Conservation (phyloP, 306 rosid genomes). For the Glycine latifolia region DNA sequence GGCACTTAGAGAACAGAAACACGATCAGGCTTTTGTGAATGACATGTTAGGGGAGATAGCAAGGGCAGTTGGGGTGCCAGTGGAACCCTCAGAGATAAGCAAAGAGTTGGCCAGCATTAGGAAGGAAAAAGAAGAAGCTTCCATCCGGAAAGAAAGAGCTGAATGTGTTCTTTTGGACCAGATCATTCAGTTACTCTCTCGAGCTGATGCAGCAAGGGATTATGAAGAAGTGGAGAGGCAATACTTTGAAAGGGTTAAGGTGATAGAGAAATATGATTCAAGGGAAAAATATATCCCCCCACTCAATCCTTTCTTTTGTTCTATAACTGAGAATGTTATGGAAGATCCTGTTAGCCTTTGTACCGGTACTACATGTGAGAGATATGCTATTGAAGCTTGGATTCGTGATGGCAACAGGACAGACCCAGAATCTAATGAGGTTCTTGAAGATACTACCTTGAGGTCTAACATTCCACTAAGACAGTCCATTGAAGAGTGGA, state of each 20-base stretch:
- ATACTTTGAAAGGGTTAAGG: conserved; percentile 66
- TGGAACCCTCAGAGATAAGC: conserved; percentile 82
- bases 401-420: conserved; percentile 56
- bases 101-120: conserved; percentile 78
- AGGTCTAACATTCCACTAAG: conserved; percentile 74
- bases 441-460: conserved; percentile 66
- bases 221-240: conserved; percentile 76
- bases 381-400: conserved; percentile 73
- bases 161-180: conserved; percentile 75
- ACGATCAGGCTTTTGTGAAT: conserved; percentile 80
- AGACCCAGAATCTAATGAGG: conserved; percentile 71
- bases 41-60: conserved; percentile 76
- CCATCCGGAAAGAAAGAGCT: conserved; percentile 69
- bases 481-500: conserved; percentile 88
- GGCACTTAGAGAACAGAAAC: conserved; percentile 72
- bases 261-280: conserved; percentile 62
- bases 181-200: conserved; percentile 80
- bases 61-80: conserved; percentile 82
- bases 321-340: conserved; percentile 68
- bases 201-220: conserved; percentile 89
- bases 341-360: conserved; percentile 89
- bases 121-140: conserved; percentile 85
- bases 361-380: conserved; percentile 90
- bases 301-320: conserved; percentile 67
- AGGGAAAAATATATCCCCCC: conserved; percentile 68